Conservation (phyloP, 2,329 filamentous ascomycete species). For the Botrytis fabae region DNA sequence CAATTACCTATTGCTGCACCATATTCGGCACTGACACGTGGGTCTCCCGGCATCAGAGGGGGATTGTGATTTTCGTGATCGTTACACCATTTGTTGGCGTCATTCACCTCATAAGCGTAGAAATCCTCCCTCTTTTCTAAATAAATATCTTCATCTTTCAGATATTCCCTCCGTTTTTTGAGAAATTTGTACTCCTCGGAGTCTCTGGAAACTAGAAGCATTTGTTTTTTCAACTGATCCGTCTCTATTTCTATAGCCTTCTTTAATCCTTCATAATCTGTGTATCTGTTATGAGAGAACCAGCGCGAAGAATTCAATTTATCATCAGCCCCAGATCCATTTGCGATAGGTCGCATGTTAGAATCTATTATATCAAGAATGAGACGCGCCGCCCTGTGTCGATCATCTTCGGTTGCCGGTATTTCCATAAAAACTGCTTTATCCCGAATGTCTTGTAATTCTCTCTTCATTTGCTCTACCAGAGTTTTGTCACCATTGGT, state of each 20-base stretch:
- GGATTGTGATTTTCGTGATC: neutral
- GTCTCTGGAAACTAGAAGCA: neutral
- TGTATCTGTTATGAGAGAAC: neutral
- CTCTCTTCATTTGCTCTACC: neutral
- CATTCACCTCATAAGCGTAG: neutral
- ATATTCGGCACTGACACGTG: constrained; percentile 2
- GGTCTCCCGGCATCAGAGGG: neutral
- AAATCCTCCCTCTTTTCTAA: neutral
- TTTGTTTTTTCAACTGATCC: neutral
- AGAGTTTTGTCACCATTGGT: no score
- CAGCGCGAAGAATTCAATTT: neutral
- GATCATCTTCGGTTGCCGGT: neutral
- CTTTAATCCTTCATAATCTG: neutral
- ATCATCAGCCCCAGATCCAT: neutral
- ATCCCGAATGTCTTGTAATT: neutral
- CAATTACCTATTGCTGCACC: neutral
- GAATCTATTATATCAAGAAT: neutral
- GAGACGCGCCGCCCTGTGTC: neutral
- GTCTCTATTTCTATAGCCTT: neutral
- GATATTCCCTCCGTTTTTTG: neutral
- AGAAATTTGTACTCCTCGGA: neutral
- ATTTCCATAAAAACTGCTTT: neutral
- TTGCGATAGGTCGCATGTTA: neutral
- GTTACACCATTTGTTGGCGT: neutral
- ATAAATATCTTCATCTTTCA: neutral